phyloP scores from a whole-genome alignment of 1,139 yeast genomes.

The Suhomyces chickasaworum region DNA sequence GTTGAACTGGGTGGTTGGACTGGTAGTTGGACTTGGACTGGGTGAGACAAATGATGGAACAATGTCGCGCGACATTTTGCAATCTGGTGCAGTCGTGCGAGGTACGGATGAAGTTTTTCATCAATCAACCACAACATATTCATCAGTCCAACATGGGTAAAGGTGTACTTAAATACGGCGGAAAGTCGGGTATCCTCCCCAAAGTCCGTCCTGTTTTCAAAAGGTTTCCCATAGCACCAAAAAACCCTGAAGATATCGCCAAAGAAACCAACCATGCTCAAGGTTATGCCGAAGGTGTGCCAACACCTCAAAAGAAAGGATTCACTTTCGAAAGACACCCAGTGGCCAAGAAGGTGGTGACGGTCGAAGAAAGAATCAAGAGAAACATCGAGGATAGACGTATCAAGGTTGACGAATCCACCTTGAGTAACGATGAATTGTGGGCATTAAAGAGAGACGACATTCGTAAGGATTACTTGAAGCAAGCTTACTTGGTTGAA shows the following conservation, averaged over 20 bases:
- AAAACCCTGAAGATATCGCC: conserved; percentile 33
- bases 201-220: conserved; percentile 71
- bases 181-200: conserved; percentile 86
- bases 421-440: conserved; percentile 50
- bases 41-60: background rate
- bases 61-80: conserved; percentile 6
- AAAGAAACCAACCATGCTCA: conserved; percentile 50
- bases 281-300: conserved; percentile 77
- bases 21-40: no score
- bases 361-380: conserved; percentile 60
- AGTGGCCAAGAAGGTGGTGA: conserved; percentile 52
- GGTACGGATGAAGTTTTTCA: conserved; percentile 5
- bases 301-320: conserved; percentile 69
- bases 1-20: no score
- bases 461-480: conserved; percentile 71
- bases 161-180: conserved; percentile 53
- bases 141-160: conserved; percentile 43
- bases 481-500: conserved; percentile 66
- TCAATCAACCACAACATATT: background rate
- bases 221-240: conserved; percentile 59
- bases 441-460: conserved; percentile 62
- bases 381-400: conserved; percentile 48
- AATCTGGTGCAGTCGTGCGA: conserved; percentile 1
- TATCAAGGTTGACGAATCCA: conserved; percentile 38
- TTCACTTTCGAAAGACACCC: conserved; percentile 41